Evolutionary conservation across 2,329 filamentous ascomycete species (phyloP).

Genomic region (Cladosporium cucumerinum): DNA sequence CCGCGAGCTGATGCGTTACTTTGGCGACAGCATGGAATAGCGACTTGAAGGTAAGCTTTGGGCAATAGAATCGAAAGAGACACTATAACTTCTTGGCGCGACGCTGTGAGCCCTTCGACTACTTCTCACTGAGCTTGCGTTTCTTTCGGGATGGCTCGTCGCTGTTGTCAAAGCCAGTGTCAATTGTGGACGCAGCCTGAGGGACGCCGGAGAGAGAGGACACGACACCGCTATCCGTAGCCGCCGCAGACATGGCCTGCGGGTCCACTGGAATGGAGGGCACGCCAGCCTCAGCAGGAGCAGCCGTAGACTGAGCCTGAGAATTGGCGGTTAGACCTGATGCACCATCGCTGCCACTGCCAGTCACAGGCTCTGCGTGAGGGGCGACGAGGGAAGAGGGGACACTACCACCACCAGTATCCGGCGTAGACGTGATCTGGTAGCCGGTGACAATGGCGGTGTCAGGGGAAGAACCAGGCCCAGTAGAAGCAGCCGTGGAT

Average conservation of each 20-base stretch:
- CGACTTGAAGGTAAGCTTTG: background rate
- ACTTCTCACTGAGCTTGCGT: background rate
- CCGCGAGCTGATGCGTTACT: background rate
- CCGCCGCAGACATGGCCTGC: background rate
- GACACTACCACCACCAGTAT: background rate
- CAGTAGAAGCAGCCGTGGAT: background rate
- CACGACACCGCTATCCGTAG: background rate
- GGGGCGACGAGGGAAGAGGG: background rate
- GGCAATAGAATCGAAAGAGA: background rate
- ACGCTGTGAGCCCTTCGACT: background rate
- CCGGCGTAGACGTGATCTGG: background rate
- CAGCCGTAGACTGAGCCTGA: background rate
- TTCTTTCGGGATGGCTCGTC: background rate
- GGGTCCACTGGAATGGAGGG: background rate
- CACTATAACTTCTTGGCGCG: background rate
- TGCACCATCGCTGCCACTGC: too few species aligned
- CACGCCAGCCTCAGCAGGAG: background rate
- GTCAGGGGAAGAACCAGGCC: background rate
- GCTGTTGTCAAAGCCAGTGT: background rate
- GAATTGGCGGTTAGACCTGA: background rate
- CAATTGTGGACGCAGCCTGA: background rate
- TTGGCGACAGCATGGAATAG: background rate
- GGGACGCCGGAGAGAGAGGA: background rate
- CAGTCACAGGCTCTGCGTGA: too few species aligned
- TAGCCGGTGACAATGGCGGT: background rate